phyloP scores from a whole-genome alignment of 352 stramenopile genomes.

The Aphanomyces stellatus region DNA sequence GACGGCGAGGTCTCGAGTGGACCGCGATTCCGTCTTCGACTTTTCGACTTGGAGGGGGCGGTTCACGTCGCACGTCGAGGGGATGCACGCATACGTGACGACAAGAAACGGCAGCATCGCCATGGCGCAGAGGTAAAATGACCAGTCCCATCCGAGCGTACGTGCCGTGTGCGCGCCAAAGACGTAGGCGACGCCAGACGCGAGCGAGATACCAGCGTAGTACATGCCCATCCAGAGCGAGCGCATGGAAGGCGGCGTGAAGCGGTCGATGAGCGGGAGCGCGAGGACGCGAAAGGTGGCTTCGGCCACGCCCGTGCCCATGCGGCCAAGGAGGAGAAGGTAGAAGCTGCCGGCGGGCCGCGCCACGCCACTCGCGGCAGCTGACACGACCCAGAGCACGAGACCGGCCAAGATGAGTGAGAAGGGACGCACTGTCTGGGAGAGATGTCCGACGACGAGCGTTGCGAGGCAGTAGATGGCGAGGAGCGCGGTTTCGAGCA shows the following conservation, averaged over 20 bases:
- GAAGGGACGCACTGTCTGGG: constrained; percentile 47
- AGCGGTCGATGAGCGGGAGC: constrained; percentile 61
- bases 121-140: constrained; percentile 39
- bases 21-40: not conserved
- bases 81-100: not conserved
- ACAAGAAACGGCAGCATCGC: not conserved
- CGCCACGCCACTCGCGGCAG: constrained; percentile 37
- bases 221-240: constrained; percentile 61
- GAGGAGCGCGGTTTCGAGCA: constrained; percentile 41
- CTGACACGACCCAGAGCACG: constrained; percentile 41
- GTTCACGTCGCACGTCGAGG: too few species aligned
- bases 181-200: constrained; percentile 42
- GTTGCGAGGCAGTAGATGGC: constrained; percentile 2
- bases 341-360: constrained; percentile 32
- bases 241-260: constrained; percentile 23
- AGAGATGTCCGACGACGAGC: constrained; percentile 41
- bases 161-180: constrained; percentile 26
- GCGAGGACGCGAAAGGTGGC: constrained; percentile 48
- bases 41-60: not conserved
- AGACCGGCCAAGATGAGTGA: constrained; percentile 38
- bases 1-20: not conserved
- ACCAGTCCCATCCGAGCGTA: constrained; percentile 30
- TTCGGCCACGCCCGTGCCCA: constrained; percentile 47
- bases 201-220: constrained; percentile 58
- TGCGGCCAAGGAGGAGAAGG: constrained; percentile 37